Conservation (phyloP, 2,329 filamentous ascomycete species). For the Trichoderma lentiforme region DNA sequence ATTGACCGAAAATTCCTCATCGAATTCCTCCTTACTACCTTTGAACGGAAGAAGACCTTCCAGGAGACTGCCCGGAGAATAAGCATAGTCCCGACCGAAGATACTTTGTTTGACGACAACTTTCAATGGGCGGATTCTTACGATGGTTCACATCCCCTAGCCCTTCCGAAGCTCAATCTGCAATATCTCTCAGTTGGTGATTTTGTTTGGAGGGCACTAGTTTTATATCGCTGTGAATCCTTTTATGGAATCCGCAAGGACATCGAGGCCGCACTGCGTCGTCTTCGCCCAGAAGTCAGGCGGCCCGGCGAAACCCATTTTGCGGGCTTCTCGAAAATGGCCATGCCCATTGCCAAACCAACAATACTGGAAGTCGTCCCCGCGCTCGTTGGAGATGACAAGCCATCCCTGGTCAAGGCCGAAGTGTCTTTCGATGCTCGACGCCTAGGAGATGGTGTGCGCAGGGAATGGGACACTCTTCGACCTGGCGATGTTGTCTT, state of each 20-base stretch:
- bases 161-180: slow-evolving; percentile 89
- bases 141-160: slow-evolving; percentile 80
- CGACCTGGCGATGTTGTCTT: slow-evolving; percentile 88
- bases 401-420: slow-evolving; percentile 79
- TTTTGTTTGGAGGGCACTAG: slow-evolving; percentile 92
- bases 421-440: slow-evolving; percentile 84
- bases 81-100: slow-evolving; percentile 79
- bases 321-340: slow-evolving; percentile 86
- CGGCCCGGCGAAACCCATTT: slow-evolving; percentile 69
- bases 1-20: slow-evolving; percentile 62
- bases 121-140: slow-evolving; percentile 81
- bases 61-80: slow-evolving; percentile 72
- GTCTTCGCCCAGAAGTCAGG: slow-evolving; percentile 67
- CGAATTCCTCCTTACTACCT: slow-evolving; percentile 70
- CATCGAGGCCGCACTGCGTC: slow-evolving; percentile 76
- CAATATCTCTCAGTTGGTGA: slow-evolving; percentile 94
- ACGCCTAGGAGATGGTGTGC: slow-evolving; percentile 69
- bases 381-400: slow-evolving; percentile 75
- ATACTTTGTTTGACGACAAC: slow-evolving; percentile 71
- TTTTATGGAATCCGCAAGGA: slow-evolving; percentile 94
- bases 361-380: slow-evolving; percentile 84
- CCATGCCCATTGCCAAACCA: slow-evolving; percentile 78
- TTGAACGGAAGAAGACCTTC: slow-evolving; percentile 77
- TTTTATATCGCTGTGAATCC: slow-evolving; percentile 83
- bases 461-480: slow-evolving; percentile 85